A percentile compares a stretch with the other conserved stretches of the same genome.
phyloP scores from a whole-genome alignment of 2,329 filamentous ascomycete genomes.

The Colletotrichum cuscutae region DNA sequence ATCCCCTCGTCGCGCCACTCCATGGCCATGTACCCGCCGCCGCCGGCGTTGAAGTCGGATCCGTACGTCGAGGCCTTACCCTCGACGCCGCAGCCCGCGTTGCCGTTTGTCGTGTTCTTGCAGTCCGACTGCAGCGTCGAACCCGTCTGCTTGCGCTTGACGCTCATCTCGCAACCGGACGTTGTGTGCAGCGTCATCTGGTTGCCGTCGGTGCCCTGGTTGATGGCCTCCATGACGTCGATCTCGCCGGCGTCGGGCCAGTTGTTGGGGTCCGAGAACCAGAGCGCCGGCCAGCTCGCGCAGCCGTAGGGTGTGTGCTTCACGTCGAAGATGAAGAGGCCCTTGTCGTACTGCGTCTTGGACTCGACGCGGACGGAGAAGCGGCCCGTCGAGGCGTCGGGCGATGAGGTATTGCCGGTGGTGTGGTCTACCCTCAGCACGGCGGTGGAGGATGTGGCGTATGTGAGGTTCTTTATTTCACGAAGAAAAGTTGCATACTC shows the following conservation, averaged over 20 bases:
- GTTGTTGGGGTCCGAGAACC: conserved; percentile 69
- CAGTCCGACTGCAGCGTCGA: conserved; percentile 55
- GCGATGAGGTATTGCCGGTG: conserved; percentile 56
- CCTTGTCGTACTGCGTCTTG: conserved; percentile 67
- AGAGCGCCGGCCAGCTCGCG: conserved; percentile 73
- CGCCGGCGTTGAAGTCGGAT: conserved; percentile 58
- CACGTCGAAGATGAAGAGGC: conserved; percentile 76
- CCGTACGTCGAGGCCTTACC: conserved; percentile 59
- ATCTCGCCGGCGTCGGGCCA: conserved; percentile 75
- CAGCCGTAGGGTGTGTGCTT: conserved; percentile 72
- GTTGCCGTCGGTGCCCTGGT: conserved; percentile 64
- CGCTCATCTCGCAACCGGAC: conserved; percentile 60
- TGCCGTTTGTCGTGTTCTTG: conserved; percentile 59
- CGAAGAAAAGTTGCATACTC: not conserved
- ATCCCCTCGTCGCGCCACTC: conserved; percentile 71
- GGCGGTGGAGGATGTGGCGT: conserved; percentile 60
- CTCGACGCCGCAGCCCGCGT: conserved; percentile 68
- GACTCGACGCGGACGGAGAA: conserved; percentile 73
- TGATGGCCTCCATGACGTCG: conserved; percentile 69
- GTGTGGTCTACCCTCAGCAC: conserved; percentile 70
- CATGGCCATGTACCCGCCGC: conserved; percentile 69
- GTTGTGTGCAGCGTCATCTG: conserved; percentile 70
- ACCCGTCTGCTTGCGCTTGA: conserved; percentile 65
- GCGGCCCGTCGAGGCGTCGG: conserved; percentile 67
- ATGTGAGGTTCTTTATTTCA: conserved; percentile 67